Conservation (phyloP, 805 yeast genomes). For the Saturnispora quitensis region DNA sequence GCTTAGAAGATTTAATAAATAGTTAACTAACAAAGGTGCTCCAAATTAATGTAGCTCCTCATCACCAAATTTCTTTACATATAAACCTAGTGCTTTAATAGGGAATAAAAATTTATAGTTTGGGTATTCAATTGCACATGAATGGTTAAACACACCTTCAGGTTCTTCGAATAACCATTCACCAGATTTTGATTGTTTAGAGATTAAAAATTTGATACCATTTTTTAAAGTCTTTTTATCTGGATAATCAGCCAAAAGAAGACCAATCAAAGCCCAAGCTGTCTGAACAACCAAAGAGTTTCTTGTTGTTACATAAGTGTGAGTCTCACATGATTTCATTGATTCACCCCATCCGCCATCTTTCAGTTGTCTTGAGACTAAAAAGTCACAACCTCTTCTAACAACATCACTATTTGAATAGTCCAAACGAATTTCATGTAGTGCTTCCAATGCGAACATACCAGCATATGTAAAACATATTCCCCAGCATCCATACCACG, state of each 20-base stretch:
- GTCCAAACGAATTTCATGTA: conserved; percentile 54
- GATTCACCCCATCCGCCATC: conserved; percentile 99
- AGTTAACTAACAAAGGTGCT: not conserved
- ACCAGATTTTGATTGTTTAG: conserved; percentile 63
- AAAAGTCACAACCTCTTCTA: conserved; percentile 73
- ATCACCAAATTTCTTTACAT: conserved; percentile 20
- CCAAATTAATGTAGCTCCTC: not conserved
- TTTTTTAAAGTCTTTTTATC: conserved; percentile 46
- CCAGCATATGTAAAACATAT: conserved; percentile 92
- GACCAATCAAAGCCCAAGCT: conserved; percentile 83
- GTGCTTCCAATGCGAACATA: conserved; percentile 96
- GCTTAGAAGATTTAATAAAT: conserved; percentile 37
- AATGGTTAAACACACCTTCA: conserved; percentile 95
- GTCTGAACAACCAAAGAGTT: conserved; percentile 77
- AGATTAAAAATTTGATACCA: conserved; percentile 57
- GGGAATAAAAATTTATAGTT: conserved; percentile 85
- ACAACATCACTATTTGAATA: conserved; percentile 59
- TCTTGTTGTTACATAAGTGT: conserved; percentile 53
- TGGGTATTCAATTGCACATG: conserved; percentile 89
- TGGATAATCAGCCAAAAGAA: conserved; percentile 76
- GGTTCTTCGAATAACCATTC: conserved; percentile 79
- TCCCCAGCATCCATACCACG: conserved; percentile 99
- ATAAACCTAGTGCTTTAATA: conserved; percentile 86
- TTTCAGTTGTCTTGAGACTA: conserved; percentile 59
- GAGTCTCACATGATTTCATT: conserved; percentile 81